Evolutionary conservation across 352 stramenopile species (phyloP), one percentile per base, ranked within the genome.

Genomic region (Globisporangium solare): DNA sequence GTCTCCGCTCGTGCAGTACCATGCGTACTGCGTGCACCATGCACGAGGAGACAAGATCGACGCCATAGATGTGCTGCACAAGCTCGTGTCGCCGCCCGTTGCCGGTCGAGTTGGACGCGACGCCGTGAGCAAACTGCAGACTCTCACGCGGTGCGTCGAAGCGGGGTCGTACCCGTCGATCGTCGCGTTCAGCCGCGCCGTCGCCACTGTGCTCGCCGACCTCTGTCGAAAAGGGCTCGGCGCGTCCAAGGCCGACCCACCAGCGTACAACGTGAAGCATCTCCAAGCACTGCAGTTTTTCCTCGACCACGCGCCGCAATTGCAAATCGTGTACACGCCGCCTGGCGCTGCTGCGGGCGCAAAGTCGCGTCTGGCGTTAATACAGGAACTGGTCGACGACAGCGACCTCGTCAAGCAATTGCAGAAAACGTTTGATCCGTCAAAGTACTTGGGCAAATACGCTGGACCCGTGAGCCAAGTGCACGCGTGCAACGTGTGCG

Each of bases 11-110:
- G 54, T 64, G 8, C 66, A 79, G 41, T 77, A 74, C 47, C 76
- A 88, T 50, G 79, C 70, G 21, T 93, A 88, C 56, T 93, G 83
- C 31, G 67, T 74, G n/a, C 83, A 81, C 5, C 83, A 93, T 67
- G 55, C 56, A 7, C 51, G 65, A 4, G 27, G 27, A 35, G 69
- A 67, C 32, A 61, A 60, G 5, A 58, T 76, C 21, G 66, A 83
- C 47, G 61, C 88, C 49, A 55, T 49, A 3, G 63, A 74, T 32
- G 41, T 93, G 1, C 43, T 83, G 8, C 66, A 71, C 8, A 87
- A 82, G 53, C 58, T 93, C 32, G 56, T 80, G 51, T 79, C 75
- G 12, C 76, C 76, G 20, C 71, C 73, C 8, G 71, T 93, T 22
- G 60, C 54, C 7, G 57, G 77, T 10, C 61, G 81, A 54, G 61